Base-by-base conservation (phyloP, 352 stramenopile species). In the Phytophthora syringae region DNA sequence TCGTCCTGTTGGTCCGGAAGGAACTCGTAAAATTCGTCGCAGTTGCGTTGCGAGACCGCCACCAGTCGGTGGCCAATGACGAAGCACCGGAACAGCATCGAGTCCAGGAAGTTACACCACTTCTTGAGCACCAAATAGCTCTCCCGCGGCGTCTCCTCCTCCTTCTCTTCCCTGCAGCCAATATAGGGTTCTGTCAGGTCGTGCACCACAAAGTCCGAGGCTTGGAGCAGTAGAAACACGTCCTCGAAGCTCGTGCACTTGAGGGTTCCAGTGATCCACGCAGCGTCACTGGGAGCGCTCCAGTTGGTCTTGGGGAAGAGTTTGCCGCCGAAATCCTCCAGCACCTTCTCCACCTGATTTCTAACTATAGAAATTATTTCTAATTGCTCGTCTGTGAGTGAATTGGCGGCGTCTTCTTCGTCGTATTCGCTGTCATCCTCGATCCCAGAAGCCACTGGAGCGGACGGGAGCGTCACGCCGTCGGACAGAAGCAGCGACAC, bases 71-170 rank as follows among this genome's bases (percentile, higher is more conserved):
- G 72, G 30, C 80, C 67, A 21, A 86, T 70, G 21, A 99, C 89
- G 71, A 98, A 98, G 69, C 93, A 98, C 44, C 96, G 86, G 67
- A 99, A 99, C 61, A 98, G 87, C 90, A 98, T 98, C 71, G 90
- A 98, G 59, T 97, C 91, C 78, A 93, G 90, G 18, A 98, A 90
- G 52, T 96, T 97, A 72, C 93, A 98, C 93, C 93, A 98, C 70
- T 98, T 98, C 60, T 96, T 92, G 43, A 99, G 77, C 52, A 98
- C 91, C n/a, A 98, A 69, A 60, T 94, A 84, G 59, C 55, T 61
- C 39, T 77, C 27, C 51, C 47, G 10, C 30, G 74, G 55, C 5
- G 18, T 60, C 11, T 64, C 20, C 2, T 40, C 21, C n/a, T 67
- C 21, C n/a, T 67, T 51, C 24, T 62, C 67, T 18, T 74, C 68